Base-by-base conservation (phyloP, 768 basidiomycete genomes). In the Sarcodon aspratus region DNA sequence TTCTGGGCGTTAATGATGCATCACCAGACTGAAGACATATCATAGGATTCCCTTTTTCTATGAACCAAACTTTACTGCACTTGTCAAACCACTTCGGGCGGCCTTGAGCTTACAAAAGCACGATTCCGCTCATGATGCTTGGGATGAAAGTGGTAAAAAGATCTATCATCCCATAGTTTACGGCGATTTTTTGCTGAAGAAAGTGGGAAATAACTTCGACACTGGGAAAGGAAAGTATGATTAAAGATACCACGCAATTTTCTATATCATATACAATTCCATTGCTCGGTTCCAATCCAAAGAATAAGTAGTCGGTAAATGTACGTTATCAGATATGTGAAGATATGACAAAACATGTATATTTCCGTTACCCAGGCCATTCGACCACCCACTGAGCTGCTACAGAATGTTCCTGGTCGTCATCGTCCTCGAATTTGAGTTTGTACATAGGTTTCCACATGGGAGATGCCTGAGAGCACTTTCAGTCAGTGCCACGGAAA, bases 31-130 rank as follows among this genome's bases (percentile, higher is more conserved):
- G 3, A 46, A 9, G 18, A 48, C 13, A 13, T 32, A 38, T 21
- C 43, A 7, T 49, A 90, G 87, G 8, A 74, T 94, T 15, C 93
- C 93, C 0, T 95, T 95, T 67, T 96, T 96, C 72, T 95, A 87
- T 54, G 93, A 95, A 62, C 92, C 93, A 0, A 89, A 87, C 50
- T 91, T 89, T 57, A 69, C 80, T 51, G 85, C 91, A 0, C 50
- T 68, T 1, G 67, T 96, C 44, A 64, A 71, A 53, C 85, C 90
- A 1, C 66, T 94, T 6, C 68, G 70, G 4, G 80, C 80, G 6
- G 80, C 79, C 0, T 57, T 72, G 27, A 74, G 80, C 33, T 56
- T 74, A 9, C 69, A 69, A 49, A 55, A 63, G 11, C 59, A 59
- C 31, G 57, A 54, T 13, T 43, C 52, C 4, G 36, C 47, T 15